Evolutionary conservation across 2,329 filamentous ascomycete species (phyloP).

Genomic region (Laburnicola sp.): DNA sequence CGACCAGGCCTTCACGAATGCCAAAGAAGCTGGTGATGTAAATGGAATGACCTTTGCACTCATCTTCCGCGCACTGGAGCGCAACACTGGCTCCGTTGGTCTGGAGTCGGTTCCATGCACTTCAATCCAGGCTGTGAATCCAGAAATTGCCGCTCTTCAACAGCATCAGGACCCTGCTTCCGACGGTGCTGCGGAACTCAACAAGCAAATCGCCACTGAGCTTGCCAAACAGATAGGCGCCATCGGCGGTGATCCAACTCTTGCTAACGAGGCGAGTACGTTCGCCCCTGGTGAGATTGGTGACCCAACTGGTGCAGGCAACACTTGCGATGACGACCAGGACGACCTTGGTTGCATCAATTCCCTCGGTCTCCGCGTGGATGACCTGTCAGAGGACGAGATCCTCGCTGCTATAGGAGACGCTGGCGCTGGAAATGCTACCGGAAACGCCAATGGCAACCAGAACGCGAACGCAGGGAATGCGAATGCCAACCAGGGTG

Average conservation of each 20-base stretch:
- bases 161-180: conserved; percentile 71
- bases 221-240: conserved; percentile 63
- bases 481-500: background rate
- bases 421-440: conserved; percentile 17
- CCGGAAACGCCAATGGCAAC: conserved; percentile 3
- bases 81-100: conserved; percentile 63
- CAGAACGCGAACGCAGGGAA: conserved; percentile 1
- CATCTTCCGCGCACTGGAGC: conserved; percentile 59
- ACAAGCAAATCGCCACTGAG: conserved; percentile 64
- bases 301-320: conserved; percentile 55
- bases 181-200: conserved; percentile 57
- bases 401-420: conserved; percentile 53
- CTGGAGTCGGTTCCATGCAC: conserved; percentile 61
- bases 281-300: conserved; percentile 63
- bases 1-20: conserved; percentile 64
- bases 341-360: conserved; percentile 60
- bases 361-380: conserved; percentile 55
- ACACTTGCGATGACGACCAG: conserved; percentile 55
- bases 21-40: conserved; percentile 57
- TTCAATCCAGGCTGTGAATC: conserved; percentile 60
- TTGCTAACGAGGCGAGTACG: conserved; percentile 64
- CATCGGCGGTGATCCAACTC: conserved; percentile 64
- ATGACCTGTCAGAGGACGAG: conserved; percentile 58
- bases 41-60: conserved; percentile 59
- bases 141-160: conserved; percentile 65